Conservation (phyloP, 257 asterid genomes). For the Penstemon eatonii region DNA sequence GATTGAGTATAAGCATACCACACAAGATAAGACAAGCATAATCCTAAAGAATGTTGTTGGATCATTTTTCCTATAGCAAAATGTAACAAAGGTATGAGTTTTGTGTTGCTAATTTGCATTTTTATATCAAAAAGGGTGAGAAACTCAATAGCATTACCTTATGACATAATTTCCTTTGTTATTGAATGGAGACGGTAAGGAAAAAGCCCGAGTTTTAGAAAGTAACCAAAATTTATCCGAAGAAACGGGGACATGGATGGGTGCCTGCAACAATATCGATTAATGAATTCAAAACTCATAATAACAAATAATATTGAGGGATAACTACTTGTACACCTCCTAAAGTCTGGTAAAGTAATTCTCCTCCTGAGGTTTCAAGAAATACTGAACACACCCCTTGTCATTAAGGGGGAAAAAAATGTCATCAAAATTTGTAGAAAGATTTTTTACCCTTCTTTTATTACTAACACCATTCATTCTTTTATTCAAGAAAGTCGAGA, state of each 20-base stretch:
- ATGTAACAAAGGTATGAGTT: background rate
- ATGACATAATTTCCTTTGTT: conserved; percentile 88
- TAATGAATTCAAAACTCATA: background rate
- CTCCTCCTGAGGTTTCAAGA: background rate
- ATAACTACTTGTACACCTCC: too few species aligned
- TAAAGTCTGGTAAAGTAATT: too few species aligned
- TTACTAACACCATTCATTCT: background rate
- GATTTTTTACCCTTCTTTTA: too few species aligned
- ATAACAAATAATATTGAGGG: too few species aligned
- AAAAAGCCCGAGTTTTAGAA: conserved; percentile 58
- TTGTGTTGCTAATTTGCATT: background rate
- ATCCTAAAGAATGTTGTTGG: background rate
- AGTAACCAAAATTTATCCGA: conserved; percentile 93
- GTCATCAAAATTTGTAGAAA: conserved; percentile 7
- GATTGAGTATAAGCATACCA: background rate
- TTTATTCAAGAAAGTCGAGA: background rate
- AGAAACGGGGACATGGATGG: conserved; percentile 81
- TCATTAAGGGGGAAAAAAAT: background rate
- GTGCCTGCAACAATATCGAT: conserved; percentile 63
- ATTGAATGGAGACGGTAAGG: conserved; percentile 85
- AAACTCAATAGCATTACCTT: conserved; percentile 51
- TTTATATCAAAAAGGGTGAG: background rate
- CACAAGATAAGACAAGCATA: conserved; percentile 11
- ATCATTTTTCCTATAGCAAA: background rate
- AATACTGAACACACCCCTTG: background rate